Conservation (phyloP, 202 grass and related monocot genomes). For the Digitaria exilis region DNA sequence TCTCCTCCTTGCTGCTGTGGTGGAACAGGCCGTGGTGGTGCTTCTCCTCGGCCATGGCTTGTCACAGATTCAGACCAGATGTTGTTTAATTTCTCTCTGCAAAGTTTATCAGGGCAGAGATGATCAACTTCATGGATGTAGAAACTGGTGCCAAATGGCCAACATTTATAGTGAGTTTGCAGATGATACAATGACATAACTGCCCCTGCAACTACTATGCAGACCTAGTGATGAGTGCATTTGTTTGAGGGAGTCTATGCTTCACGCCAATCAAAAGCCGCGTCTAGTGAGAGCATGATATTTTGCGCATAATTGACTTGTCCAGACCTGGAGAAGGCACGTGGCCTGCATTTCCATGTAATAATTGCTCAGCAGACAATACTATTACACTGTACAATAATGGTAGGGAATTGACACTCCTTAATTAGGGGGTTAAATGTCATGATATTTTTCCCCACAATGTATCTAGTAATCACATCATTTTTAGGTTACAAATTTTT, state of each 20-base stretch:
- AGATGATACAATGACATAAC: not conserved
- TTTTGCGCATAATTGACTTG: no score
- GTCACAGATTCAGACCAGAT: not conserved
- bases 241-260: not conserved
- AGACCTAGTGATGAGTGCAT: not conserved
- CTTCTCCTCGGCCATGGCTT: slow-evolving; percentile 42
- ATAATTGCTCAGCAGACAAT: no score
- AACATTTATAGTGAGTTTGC: not conserved
- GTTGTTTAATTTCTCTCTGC: not conserved
- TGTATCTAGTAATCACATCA: no score
- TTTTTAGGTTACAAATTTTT: no score
- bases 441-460: no score
- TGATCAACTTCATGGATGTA: not conserved
- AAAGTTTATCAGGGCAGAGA: not conserved
- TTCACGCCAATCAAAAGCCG: not conserved
- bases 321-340: no score
- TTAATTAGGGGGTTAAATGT: no score
- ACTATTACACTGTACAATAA: no score
- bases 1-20: slow-evolving; percentile 51
- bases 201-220: not conserved
- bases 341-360: no score
- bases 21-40: slow-evolving; percentile 51
- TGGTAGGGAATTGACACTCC: no score
- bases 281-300: not conserved
- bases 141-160: not conserved